Conservation (phyloP, 495 filamentous ascomycete genomes). For the Pseudomonodictys pantanalensis region DNA sequence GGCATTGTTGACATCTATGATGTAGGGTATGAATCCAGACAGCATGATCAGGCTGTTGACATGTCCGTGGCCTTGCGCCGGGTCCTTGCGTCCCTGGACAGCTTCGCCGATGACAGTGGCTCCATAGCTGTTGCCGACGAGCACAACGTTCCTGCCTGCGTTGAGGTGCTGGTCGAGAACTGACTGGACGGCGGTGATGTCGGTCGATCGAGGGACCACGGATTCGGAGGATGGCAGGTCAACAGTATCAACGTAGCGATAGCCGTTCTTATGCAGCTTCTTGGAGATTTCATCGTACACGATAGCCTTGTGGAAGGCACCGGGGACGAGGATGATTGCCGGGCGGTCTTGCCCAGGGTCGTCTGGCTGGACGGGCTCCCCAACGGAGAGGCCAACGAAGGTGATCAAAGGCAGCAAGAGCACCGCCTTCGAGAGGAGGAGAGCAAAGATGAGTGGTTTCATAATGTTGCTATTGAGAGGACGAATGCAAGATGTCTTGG, state of each 20-base stretch:
- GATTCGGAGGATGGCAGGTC: constrained; percentile 12
- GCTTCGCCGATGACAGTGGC: constrained; percentile 23
- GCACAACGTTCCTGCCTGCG: constrained; percentile 13
- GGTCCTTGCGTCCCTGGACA: constrained; percentile 4
- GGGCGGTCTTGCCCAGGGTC: neutral
- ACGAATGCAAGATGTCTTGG: too few relatives aligned
- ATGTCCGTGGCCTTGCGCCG: neutral
- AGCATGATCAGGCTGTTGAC: constrained; percentile 11
- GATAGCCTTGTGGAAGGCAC: constrained; percentile 10
- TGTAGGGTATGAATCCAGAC: constrained; percentile 8
- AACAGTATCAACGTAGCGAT: neutral
- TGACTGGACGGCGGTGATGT: constrained; percentile 11
- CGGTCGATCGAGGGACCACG: neutral
- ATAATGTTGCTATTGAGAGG: too few relatives aligned
- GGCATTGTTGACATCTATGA: constrained; percentile 6
- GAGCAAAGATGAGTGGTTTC: neutral
- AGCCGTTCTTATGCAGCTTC: constrained; percentile 5
- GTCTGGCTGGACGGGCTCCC: neutral
- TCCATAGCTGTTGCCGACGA: constrained; percentile 25
- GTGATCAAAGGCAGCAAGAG: constrained; percentile 1
- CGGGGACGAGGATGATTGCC: constrained; percentile 16
- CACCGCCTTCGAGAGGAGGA: neutral
- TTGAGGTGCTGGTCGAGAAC: neutral
- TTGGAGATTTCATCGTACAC: constrained; percentile 4
- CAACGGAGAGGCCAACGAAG: neutral